Evolutionary conservation across 139 green algal genomes (phyloP), one percentile per base, ranked within the genome.

Genomic region (Volvox reticuliferus): DNA sequence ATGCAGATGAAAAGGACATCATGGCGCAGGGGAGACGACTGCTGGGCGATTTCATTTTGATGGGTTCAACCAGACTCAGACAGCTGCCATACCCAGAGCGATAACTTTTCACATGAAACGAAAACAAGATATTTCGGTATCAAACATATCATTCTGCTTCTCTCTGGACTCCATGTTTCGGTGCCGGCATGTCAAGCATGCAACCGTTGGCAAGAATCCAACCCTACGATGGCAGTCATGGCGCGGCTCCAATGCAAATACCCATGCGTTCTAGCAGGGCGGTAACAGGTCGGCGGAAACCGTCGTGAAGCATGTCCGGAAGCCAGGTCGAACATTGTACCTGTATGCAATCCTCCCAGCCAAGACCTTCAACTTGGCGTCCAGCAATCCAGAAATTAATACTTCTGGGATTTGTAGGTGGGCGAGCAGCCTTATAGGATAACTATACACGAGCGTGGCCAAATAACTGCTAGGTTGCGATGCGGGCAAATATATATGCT

Each of bases 261-360:
- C 35, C 6, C 30, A 73, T 73, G 24, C 21, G 21, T 16, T 26
- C 65, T 73, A 73, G 65, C 65, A 73, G 21, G 65, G 6, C 65
- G 16, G 32, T 21, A 21, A 12, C 32, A 82, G 76, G 76, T 5
- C 76, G 76, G 76, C 76, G 76, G 33, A 82, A 82, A 82, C 33
- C 35, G 76, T 61, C 19, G 76, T 21, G 71, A 35, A 79, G 71
- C 71, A 79, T 79, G 71, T 79, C 71, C 71, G 71, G 71, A 79
- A 79, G 71, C 71, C 71, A 35, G 71, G 21, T 36, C 22, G 71
- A 79, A 79, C 71, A 79, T 79, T 55, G 44, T 55, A 55, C 44
- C 44, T 55, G 5, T 55, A 5, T 55, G 44, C 44, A 55, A 55
- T 55, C 44, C 44, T 55, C 44, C 44, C 44, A 9, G 44, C 5